Base-by-base conservation (phyloP, 176 grass and related monocot genomes). In the Lolium perenne region DNA sequence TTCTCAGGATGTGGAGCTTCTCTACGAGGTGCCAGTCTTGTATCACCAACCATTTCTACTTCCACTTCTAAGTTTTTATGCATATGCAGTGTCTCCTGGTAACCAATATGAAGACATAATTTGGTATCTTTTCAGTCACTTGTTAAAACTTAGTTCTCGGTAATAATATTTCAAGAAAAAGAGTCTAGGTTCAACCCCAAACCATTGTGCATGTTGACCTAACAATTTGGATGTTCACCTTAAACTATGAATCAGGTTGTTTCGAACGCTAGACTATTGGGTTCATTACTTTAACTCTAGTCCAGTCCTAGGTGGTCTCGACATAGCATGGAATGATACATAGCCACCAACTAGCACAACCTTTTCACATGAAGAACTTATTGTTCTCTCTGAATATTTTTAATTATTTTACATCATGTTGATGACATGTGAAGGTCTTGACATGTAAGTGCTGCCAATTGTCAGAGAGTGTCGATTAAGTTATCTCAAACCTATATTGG, bases 61-160 rank as follows among this genome's bases (percentile, higher is more conserved):
- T 38, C 69, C 20, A n/a, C 38, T 81, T 69, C 41, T 18, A 90
- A 51, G 63, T 50, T 77, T 86, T 84, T 82, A 61, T 98, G 95
- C 56, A 69, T 89, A 83, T 98, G 95, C 32, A 98, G 83, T 43
- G 95, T 95, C 73, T 98, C 95, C 95, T 98, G 47, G 68, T 87
- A 89, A 77, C 18, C 72, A 74, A 59, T 76, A 82, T 48, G 14
- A 10, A 22, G 9, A 35, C 32, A 35, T 61, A 38, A 43, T 11
- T n/a, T 46, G 2, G 25, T 74, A 38, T 55, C 6, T 29, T 11
- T 67, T 21, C 8, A n/a, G 6, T 63, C 43, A 79, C 58, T 23
- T 60, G 15, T 21, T 25, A 58, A 72, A 26, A 20, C 41, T 76
- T 79, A 43, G 10, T 3, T 63, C 2, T 8, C 11, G 6, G 40